Evolutionary conservation across 116 monocot genomes (phyloP), one percentile per base, ranked within the genome.

Genomic region (Papilionanthe hybrid): DNA sequence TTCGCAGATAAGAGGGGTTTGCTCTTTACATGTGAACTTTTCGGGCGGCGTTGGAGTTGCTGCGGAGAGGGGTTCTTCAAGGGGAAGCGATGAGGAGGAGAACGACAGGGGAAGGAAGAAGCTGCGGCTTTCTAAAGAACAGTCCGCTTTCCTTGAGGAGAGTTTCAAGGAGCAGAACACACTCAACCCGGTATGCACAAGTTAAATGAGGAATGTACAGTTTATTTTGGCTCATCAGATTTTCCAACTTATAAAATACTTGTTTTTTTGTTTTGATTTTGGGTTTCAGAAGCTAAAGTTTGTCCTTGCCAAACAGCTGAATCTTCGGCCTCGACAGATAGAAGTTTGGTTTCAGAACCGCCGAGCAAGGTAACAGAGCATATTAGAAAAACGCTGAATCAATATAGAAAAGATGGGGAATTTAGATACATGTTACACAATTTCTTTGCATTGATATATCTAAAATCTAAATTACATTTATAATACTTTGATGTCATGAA

Each of bases 321-420:
- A 73, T 43, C 73, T 73, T 30, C 73, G n/a, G 43, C 73, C 43
- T 19, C 73, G 42, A 44, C 73, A 73, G 43, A 30, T 73, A 20
- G 73, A 73, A 43, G 73, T 73, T 73, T 73, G 73, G 73, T 73
- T 73, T 15, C 73, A 73, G 43, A 73, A 73, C n/a, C 41, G 73
- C 41, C 28, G 73, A 73, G 73, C 73, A 73, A 73, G 73, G 73
- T 71, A 53, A 53, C 53, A 13, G 17, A 53, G 17, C 53, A 17
- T 53, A 17, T 17, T 53, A 53, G 3, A 45, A 45, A 45, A 45
- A 7, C 45, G 10, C 45, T 45, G 45, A 45, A 45, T 45, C 10
- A 5, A 37, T 37, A 37, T 2, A 37, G 37, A 37, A 37, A 37
- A 37, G 4, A 37, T 37, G 37, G 0, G 37, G 37, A 37, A 37